Base-by-base conservation (phyloP, 2,329 filamentous ascomycete species). In the Scytalidium sp. region DNA sequence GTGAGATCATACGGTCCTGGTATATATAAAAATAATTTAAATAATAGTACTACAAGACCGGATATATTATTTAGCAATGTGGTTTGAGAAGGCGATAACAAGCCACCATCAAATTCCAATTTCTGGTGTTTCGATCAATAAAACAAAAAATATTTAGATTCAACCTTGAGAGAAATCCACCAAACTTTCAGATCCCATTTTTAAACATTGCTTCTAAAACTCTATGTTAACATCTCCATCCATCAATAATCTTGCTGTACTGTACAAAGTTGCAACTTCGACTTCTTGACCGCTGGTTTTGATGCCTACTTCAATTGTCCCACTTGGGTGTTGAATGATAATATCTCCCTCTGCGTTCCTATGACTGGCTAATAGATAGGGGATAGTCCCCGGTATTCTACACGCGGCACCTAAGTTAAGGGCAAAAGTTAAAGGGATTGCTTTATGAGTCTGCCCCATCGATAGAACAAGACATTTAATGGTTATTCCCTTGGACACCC, bases 361-460 rank as follows among this genome's bases (percentile, higher is more conserved):
- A 11, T 29, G 40, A 3, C 52, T 51, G 3, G 65, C 47, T 0
- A 59, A 56, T 2, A 62, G 52, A n/a, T 23, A 21, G 8, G 46
- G 22, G 3, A 78, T 65, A 0, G 72, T 75, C 0, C 73, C 73
- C 1, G 64, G 52, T 11, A 73, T 62, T 29, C 67, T 66, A 3
- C 72, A 67, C 3, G 75, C 75, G 1, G 71, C 67, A 3, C 72
- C 74, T 13, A 80, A 52, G 11, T 75, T 73, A 15, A 80, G 65
- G 0, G 73, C 76, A 0, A 76, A 73, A 0, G 78, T 79, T 20
- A 79, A 71, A n/a, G 76, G 78, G 1, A 80, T 65, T 13, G 73
- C 76, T 15, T 72, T 74, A 45, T 80, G 77, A 2, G 73, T 73
- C 47, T 73, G 70, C 6, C 75, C 75, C 56, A 79, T 78, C 73